A percentile compares a stretch with the other conserved stretches of the same genome.
Conservation (phyloP, 495 filamentous ascomycete genomes). For the Penicillium lagena region DNA sequence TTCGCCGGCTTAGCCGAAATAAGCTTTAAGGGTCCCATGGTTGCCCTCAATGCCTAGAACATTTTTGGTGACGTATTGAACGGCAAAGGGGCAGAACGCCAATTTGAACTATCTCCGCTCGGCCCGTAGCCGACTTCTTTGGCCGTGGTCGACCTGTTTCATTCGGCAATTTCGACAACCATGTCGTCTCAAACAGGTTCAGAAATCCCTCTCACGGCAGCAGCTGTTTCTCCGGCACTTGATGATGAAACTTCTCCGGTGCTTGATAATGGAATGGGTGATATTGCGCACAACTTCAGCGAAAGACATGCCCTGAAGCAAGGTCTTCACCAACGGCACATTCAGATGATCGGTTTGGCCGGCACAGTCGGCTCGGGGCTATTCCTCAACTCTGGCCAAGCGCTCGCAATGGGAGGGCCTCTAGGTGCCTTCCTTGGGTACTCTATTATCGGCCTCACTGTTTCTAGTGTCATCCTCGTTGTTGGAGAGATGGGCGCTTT, state of each 20-base stretch:
- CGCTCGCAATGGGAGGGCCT: constrained; percentile 55
- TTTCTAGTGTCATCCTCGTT: constrained; percentile 14
- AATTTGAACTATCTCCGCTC: not conserved
- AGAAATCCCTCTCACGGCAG: not conserved
- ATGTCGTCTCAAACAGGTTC: not conserved
- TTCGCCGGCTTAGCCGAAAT: too few relatives aligned
- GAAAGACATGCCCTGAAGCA: not conserved
- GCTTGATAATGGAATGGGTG: not conserved
- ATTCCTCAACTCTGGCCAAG: constrained; percentile 44
- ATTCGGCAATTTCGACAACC: constrained; percentile 1
- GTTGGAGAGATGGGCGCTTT: constrained; percentile 24
- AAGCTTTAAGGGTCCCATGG: too few relatives aligned
- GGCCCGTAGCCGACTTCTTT: not conserved
- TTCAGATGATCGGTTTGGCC: constrained; percentile 42
- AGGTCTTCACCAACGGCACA: constrained; percentile 16
- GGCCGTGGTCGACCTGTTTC: not conserved
- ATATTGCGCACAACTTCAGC: not conserved
- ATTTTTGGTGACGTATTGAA: not conserved
- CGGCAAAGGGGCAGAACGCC: not conserved
- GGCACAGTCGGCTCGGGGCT: constrained; percentile 33
- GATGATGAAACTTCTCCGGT: not conserved
- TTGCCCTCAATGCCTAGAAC: not conserved
- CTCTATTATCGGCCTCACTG: constrained; percentile 12
- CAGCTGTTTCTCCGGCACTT: not conserved
- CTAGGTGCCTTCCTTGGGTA: constrained; percentile 35